Percentiles rank a stretch among this genome's conserved stretches.
Conservation (phyloP, 306 rosid species). For the Sesbania bispinosa region DNA sequence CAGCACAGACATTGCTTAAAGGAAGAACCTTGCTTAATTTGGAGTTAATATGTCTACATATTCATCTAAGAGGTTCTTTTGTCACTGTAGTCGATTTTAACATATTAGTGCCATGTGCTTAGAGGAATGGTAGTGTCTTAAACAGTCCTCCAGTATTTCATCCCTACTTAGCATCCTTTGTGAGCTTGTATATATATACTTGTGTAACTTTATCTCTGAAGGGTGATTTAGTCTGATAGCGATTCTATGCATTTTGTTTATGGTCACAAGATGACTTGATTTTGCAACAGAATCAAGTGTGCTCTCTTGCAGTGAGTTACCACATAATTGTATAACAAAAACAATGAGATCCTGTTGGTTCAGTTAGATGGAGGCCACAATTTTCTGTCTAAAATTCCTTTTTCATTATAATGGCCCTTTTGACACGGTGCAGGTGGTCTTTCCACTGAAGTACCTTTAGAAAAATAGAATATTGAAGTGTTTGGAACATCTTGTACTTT, state of each 20-base stretch:
- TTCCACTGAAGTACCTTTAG: neutral
- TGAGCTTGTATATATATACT: neutral
- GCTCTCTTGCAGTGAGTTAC: conserved; percentile 11
- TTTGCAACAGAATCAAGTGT: neutral
- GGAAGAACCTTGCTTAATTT: neutral
- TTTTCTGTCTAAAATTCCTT: neutral
- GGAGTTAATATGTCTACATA: conserved; percentile 4
- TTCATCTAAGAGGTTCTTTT: conserved; percentile 8
- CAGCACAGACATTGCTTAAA: neutral
- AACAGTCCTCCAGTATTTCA: neutral
- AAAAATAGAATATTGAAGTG: neutral
- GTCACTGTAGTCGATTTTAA: neutral
- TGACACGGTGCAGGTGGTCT: neutral
- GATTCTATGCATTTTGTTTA: neutral
- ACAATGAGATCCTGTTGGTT: conserved; percentile 14
- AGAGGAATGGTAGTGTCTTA: neutral
- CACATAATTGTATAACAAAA: neutral
- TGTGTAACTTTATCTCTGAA: neutral
- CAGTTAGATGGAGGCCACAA: neutral
- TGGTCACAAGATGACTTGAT: conserved; percentile 9
- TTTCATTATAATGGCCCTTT: neutral
- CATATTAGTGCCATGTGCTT: neutral
- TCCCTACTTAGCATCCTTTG: neutral
- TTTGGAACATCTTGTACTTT: neutral
- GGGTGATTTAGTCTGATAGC: neutral